Conservation (phyloP, 257 asterid genomes). For the Jacaranda mimosifolia region DNA sequence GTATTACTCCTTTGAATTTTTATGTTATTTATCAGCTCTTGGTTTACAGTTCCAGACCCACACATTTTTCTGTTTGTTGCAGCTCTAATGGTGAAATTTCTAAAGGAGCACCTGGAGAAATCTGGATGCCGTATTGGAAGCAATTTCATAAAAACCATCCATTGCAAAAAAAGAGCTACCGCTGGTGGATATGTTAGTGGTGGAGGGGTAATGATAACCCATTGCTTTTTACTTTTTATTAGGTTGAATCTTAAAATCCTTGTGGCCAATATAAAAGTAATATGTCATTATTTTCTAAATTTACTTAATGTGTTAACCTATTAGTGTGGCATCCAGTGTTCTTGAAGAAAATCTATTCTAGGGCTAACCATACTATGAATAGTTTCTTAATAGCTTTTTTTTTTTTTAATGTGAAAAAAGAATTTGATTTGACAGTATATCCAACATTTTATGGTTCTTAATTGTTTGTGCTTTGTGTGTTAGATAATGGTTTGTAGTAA, state of each 20-base stretch:
- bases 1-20: slow-evolving; percentile 36
- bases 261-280: background rate
- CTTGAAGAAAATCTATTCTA: background rate
- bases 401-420: background rate
- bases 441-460: background rate
- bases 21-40: background rate
- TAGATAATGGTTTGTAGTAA: slow-evolving; percentile 60
- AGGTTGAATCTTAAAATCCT: slow-evolving; percentile 4
- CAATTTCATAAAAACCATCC: slow-evolving; percentile 67
- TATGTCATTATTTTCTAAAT: background rate
- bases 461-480: slow-evolving; percentile 11
- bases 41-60: slow-evolving; percentile 34
- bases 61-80: slow-evolving; percentile 31
- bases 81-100: slow-evolving; percentile 84
- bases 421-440: background rate
- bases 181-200: slow-evolving; percentile 73
- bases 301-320: background rate
- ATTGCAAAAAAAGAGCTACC: slow-evolving; percentile 46
- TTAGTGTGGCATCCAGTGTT: background rate
- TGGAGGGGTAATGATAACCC: slow-evolving; percentile 56
- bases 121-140: slow-evolving; percentile 68
- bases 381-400: background rate
- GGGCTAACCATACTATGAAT: background rate
- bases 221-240: slow-evolving; percentile 13
- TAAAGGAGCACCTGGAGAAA: slow-evolving; percentile 77